Percentiles rank a stretch among this genome's conserved stretches.
Conservation (phyloP, 208 protist species). For the Crithidia bombi region DNA sequence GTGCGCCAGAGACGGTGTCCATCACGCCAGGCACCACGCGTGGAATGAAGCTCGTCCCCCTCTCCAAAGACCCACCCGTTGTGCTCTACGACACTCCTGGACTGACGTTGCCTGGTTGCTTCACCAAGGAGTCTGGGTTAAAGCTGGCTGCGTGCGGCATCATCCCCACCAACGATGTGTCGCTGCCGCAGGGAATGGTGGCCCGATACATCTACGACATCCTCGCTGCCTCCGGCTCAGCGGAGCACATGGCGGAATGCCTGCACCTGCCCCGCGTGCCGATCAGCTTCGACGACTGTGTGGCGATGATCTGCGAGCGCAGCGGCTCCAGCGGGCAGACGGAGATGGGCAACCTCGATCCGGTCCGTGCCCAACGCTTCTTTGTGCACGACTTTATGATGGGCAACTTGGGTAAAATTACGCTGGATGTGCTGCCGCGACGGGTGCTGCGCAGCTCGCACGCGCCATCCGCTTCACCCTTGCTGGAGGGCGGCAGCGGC, state of each 20-base stretch:
- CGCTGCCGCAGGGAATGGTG: conserved; percentile 65
- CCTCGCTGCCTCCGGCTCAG: conserved; percentile 55
- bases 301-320: conserved; percentile 89
- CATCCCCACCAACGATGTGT: conserved; percentile 84
- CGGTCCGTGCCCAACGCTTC: conserved; percentile 70
- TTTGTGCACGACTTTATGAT: conserved; percentile 88
- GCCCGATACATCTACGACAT: conserved; percentile 88
- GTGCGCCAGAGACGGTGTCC: conserved; percentile 79
- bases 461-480: conserved; percentile 14
- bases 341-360: conserved; percentile 81
- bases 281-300: conserved; percentile 90
- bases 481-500: conserved; percentile 16
- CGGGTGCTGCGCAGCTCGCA: conserved; percentile 40
- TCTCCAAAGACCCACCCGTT: conserved; percentile 81
- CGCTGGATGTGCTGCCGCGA: conserved; percentile 81
- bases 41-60: conserved; percentile 79
- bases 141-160: conserved; percentile 88
- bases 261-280: conserved; percentile 82
- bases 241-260: conserved; percentile 87
- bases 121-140: conserved; percentile 84
- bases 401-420: conserved; percentile 82
- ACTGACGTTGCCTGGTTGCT: conserved; percentile 85
- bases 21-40: conserved; percentile 84
- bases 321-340: conserved; percentile 84
- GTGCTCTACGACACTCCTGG: conserved; percentile 91